Evolutionary conservation across 306 rosid species (phyloP).

Genomic region (Cicer bijugum): DNA sequence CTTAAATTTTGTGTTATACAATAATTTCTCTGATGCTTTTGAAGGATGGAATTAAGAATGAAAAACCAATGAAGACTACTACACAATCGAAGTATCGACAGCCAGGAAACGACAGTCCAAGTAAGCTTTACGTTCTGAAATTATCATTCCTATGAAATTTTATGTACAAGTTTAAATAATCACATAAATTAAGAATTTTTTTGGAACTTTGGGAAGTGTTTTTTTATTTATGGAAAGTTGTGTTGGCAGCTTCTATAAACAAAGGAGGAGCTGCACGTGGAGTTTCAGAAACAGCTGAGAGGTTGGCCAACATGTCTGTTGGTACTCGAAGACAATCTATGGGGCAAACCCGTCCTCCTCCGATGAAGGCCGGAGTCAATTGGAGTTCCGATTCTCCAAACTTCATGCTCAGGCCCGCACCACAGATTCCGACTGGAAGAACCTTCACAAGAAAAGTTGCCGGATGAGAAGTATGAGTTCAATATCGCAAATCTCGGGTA

Average conservation of each 20-base stretch:
- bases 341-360: conserved; percentile 64
- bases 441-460: conserved; percentile 72
- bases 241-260: conserved; percentile 58
- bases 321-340: conserved; percentile 58
- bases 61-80: conserved; percentile 56
- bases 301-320: conserved; percentile 73
- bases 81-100: conserved; percentile 72
- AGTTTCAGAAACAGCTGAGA: conserved; percentile 74
- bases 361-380: conserved; percentile 84
- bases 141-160: neutral
- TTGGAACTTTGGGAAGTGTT: neutral
- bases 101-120: conserved; percentile 74
- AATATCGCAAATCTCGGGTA: conserved; percentile 7
- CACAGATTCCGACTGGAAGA: conserved; percentile 63
- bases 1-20: neutral
- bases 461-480: conserved; percentile 53
- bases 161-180: neutral
- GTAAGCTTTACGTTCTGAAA: conserved; percentile 51
- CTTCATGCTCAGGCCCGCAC: conserved; percentile 62
- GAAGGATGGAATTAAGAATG: conserved; percentile 67
- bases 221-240: conserved; percentile 2
- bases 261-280: conserved; percentile 65
- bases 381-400: conserved; percentile 75
- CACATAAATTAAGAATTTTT: neutral
- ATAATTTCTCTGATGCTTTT: conserved; percentile 20